phyloP scores from a whole-genome alignment of 116 monocot genomes.

The Posidonia oceanica region DNA sequence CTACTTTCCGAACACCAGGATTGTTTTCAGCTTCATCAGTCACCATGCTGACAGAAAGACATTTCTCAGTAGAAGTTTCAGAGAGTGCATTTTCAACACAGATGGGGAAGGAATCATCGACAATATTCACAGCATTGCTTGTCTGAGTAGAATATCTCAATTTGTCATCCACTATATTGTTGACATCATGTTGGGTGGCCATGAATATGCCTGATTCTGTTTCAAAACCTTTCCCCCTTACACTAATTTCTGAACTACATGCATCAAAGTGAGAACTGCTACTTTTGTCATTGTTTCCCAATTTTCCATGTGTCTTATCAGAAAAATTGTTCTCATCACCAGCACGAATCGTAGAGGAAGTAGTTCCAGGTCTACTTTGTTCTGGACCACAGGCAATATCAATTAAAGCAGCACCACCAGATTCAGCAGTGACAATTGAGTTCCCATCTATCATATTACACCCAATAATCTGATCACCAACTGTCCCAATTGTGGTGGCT shows the following conservation, averaged over 20 bases:
- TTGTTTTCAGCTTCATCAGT: conserved; percentile 15
- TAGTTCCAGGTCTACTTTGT: neutral
- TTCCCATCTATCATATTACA: neutral
- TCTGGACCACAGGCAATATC: neutral
- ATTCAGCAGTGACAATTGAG: neutral
- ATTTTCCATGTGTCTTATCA: neutral
- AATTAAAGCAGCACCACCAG: neutral
- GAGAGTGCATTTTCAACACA: conserved; percentile 10
- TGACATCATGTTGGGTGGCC: neutral
- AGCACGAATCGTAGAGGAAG: neutral
- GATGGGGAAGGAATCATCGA: neutral
- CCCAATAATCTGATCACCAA: neutral
- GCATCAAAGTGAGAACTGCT: neutral
- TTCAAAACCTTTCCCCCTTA: neutral
- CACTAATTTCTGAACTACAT: neutral
- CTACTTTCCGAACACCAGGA: conserved; percentile 11
- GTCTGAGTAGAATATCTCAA: neutral
- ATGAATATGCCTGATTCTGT: neutral
- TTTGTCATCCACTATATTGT: neutral
- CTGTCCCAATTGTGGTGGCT: neutral
- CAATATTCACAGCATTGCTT: neutral
- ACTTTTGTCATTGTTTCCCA: neutral
- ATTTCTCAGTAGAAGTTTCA: conserved; percentile 10
- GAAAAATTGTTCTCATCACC: neutral
- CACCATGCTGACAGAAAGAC: conserved; percentile 4